Percentiles rank a stretch among this genome's conserved stretches.
Conservation (phyloP, 345 rosid species). For the Camelina sativa region DNA sequence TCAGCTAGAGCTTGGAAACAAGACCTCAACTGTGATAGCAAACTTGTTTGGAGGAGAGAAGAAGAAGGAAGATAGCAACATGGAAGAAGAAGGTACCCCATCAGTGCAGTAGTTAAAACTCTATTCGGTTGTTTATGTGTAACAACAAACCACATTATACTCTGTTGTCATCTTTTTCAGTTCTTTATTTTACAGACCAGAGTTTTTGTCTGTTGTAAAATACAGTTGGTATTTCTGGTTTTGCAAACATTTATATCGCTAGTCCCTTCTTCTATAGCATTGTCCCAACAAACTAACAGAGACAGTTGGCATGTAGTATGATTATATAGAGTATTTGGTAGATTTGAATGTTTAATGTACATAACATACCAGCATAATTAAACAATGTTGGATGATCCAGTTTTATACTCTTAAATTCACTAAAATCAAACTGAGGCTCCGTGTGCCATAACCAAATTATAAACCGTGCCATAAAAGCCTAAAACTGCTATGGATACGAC, state of each 20-base stretch:
- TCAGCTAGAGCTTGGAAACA: conserved; percentile 45
- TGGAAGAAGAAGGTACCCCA: conserved; percentile 33
- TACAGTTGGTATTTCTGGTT: conserved; percentile 4
- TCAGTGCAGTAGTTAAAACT: conserved; percentile 19
- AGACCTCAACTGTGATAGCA: conserved; percentile 18
- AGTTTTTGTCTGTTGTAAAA: neutral
- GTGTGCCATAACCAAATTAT: neutral
- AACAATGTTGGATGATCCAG: too few relatives aligned
- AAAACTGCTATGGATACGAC: neutral
- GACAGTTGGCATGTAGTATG: neutral
- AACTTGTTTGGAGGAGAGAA: conserved; percentile 32
- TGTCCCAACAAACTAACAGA: neutral
- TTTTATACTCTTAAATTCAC: too few relatives aligned
- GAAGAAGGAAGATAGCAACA: conserved; percentile 21
- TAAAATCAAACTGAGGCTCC: too few relatives aligned
- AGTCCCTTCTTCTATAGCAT: neutral
- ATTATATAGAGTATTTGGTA: neutral
- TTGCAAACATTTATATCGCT: neutral
- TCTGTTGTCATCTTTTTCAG: neutral
- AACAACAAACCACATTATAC: neutral
- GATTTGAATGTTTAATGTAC: neutral
- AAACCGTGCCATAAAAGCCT: neutral
- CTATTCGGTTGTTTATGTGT: neutral
- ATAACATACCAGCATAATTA: neutral
- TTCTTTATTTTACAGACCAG: neutral